A percentile compares a stretch with the other conserved stretches of the same genome.
Conservation (phyloP, 2,329 filamentous ascomycete genomes). For the Exophiala sideris region DNA sequence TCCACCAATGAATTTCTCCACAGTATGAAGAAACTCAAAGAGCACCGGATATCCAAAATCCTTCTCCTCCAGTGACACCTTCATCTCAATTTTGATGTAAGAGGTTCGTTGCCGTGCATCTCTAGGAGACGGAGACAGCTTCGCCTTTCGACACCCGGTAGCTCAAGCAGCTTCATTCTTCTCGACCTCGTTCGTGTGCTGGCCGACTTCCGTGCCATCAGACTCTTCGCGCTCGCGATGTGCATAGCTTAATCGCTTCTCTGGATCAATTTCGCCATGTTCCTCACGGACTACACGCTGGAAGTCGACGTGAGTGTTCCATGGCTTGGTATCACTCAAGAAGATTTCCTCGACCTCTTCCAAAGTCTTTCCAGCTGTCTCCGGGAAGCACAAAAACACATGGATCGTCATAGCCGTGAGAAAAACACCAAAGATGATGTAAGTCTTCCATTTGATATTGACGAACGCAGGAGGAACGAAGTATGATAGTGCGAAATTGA, state of each 20-base stretch:
- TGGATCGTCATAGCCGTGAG: constrained; percentile 66
- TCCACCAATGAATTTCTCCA: too few relatives aligned
- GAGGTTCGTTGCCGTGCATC: too few relatives aligned
- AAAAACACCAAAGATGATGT: constrained; percentile 73
- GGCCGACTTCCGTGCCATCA: constrained; percentile 1
- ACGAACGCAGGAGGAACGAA: constrained; percentile 59
- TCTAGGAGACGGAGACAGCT: too few relatives aligned
- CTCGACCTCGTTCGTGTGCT: constrained; percentile 4
- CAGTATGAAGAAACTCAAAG: too few relatives aligned
- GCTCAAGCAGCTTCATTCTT: constrained; percentile 9
- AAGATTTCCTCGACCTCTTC: constrained; percentile 58
- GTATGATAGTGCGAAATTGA: constrained; percentile 55
- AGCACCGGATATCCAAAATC: too few relatives aligned
- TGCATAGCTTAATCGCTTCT: constrained; percentile 17
- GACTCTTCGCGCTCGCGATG: constrained; percentile 10
- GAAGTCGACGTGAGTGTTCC: constrained; percentile 20
- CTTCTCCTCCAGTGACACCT: too few relatives aligned
- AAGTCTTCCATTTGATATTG: constrained; percentile 60
- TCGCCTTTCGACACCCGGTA: too few relatives aligned
- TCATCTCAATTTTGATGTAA: too few relatives aligned
- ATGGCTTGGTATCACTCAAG: constrained; percentile 11
- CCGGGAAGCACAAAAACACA: constrained; percentile 63
- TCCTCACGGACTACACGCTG: constrained; percentile 15
- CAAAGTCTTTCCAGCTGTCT: constrained; percentile 70
- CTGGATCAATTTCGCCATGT: constrained; percentile 16